Base-by-base conservation (phyloP, 1,284 basidiomycete species). In the Rhodotorula sp. region DNA sequence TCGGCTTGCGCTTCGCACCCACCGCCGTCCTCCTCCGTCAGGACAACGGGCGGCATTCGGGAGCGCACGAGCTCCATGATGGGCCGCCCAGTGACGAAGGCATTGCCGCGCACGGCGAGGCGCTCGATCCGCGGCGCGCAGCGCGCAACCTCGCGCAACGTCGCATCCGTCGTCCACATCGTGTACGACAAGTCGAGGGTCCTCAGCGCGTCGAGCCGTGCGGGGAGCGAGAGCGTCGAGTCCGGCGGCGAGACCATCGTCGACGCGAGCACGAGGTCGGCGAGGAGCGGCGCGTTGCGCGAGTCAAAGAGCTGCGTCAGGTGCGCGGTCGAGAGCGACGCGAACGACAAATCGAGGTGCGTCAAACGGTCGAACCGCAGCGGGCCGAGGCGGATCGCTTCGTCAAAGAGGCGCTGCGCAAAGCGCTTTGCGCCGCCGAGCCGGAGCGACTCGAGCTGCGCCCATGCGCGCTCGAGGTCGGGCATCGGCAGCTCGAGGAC, bases 1-100 rank as follows among this genome's bases (percentile, higher is more conserved):
- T n/a, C 34, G 41, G 55, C 64, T 4, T 19, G 21, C 4, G n/a
- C 61, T 16, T 41, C 13, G 9, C 34, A 19, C 21, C 21, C 27
- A 16, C 1, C 45, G 21, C n/a, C 25, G 19, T n/a, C 16, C 7
- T 10, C 42, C 1, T 16, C 50, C 19, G 9, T 13, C 1, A 52
- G 42, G 56, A n/a, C 50, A 2, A 7, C 19, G 4, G 61, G 25
- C 8, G 66, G 60, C 55, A 56, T 61, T 10, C 70, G 67, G 3
- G 48, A 44, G 14, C 60, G 44, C 13, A 74, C 73, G 64, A 74
- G 64, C 50, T 74, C 69, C 67, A 74, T 67, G 7, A 74, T 16
- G n/a, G 73, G 70, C 58, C 70, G 48, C 1, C 73, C 70, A 21
- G 70, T 72, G 34, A 74, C 27, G 52, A 64, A 55, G 17, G 65